A percentile compares a stretch with the other conserved stretches of the same genome.
These are phyloP conservation scores for Lasiodiplodia citricola DNA, from an alignment of 2,329 filamentous ascomycete genomes.

Conservation along the genomic window DNA sequence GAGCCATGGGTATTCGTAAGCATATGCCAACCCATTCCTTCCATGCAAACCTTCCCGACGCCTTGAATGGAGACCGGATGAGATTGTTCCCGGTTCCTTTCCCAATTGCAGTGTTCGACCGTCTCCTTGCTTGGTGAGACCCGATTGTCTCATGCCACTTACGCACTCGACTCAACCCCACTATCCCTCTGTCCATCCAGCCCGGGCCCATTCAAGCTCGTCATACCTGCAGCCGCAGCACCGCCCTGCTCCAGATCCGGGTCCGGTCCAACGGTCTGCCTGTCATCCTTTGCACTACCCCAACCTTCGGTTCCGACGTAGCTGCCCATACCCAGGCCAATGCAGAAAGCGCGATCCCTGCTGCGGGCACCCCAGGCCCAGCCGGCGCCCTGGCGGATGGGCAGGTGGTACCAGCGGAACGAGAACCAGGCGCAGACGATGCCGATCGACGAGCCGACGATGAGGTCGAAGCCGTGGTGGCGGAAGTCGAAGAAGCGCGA, in stretches of 20 bases:
- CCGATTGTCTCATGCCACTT: neutral
- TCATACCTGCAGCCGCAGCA: neutral
- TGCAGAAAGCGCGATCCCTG: slow-evolving; percentile 75
- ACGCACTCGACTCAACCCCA: neutral
- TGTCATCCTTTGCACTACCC: slow-evolving; percentile 29
- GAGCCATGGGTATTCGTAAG: neutral
- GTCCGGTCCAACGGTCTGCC: neutral
- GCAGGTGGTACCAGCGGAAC: slow-evolving; percentile 86
- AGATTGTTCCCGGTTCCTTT: neutral
- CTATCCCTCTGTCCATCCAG: slow-evolving; percentile 17
- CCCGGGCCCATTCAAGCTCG: slow-evolving; percentile 4
- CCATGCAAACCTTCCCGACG: neutral
- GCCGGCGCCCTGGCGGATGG: slow-evolving; percentile 76
- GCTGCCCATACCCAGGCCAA: slow-evolving; percentile 64
- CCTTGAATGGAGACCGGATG: neutral
- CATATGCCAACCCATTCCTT: neutral
- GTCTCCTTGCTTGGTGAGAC: neutral
- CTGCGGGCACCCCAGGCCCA: slow-evolving; percentile 89
- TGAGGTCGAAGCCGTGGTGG: slow-evolving; percentile 90
- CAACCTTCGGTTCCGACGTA: slow-evolving; percentile 57
- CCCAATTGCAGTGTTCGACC: neutral
- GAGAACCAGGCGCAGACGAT: slow-evolving; percentile 71
- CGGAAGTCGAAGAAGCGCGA: slow-evolving; percentile 88
- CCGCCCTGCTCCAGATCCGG: slow-evolving; percentile 8
- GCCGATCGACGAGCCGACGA: slow-evolving; percentile 84